Conservation (phyloP, 164 flowering plant genomes). For the Protea cynaroides region DNA sequence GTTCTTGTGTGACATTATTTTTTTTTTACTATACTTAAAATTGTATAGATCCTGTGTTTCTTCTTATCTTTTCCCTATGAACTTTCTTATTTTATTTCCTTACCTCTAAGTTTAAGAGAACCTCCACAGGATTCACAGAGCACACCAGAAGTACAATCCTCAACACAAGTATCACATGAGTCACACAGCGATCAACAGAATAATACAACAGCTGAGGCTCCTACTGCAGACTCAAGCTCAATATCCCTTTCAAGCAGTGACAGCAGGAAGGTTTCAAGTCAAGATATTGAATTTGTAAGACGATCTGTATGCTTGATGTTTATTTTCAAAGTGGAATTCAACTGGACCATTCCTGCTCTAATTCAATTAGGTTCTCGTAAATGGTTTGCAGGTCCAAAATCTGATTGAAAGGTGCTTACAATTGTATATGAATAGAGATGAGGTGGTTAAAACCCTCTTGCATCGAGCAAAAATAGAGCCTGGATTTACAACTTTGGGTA, state of each 20-base stretch:
- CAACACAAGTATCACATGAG: conserved; percentile 60
- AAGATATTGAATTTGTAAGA: conserved; percentile 82
- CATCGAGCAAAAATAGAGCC: conserved; percentile 93
- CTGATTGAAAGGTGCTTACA: conserved; percentile 89
- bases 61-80: neutral
- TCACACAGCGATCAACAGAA: conserved; percentile 62
- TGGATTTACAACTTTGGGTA: conserved; percentile 91
- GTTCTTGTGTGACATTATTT: too few relatives aligned
- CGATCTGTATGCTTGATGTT: neutral
- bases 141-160: conserved; percentile 48
- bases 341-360: neutral
- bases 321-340: conserved; percentile 1
- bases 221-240: conserved; percentile 66
- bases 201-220: conserved; percentile 45
- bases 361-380: neutral
- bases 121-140: conserved; percentile 40
- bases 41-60: too few relatives aligned
- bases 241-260: conserved; percentile 74
- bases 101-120: neutral
- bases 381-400: conserved; percentile 77
- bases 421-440: conserved; percentile 87
- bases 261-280: conserved; percentile 72
- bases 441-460: conserved; percentile 83
- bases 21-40: too few relatives aligned
- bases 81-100: neutral